phyloP scores from a whole-genome alignment of 2,329 filamentous ascomycete species.

The Arthrobotrys entomopaga region DNA sequence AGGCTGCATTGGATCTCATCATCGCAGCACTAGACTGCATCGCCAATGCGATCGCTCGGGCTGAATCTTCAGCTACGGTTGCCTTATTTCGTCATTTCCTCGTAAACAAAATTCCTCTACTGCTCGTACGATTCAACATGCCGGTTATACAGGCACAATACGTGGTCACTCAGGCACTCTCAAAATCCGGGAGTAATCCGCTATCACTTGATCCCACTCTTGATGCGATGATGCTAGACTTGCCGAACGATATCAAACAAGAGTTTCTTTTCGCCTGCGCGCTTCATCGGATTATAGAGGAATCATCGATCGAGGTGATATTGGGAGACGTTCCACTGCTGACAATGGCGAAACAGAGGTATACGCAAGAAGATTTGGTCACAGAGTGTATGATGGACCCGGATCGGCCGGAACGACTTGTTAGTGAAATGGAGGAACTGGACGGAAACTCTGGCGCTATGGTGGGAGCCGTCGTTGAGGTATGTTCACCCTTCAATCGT shows the following conservation, averaged over 20 bases:
- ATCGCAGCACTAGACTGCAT: slow-evolving; percentile 89
- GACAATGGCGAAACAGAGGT: slow-evolving; percentile 76
- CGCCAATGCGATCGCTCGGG: slow-evolving; percentile 83
- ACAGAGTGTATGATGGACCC: slow-evolving; percentile 80
- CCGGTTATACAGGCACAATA: slow-evolving; percentile 71
- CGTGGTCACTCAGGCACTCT: slow-evolving; percentile 74
- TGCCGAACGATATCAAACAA: slow-evolving; percentile 75
- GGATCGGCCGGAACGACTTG: slow-evolving; percentile 77
- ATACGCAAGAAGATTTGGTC: slow-evolving; percentile 80
- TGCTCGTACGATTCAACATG: slow-evolving; percentile 71
- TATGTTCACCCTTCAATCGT: slow-evolving; percentile 4
- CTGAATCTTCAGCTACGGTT: slow-evolving; percentile 70
- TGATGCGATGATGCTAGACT: slow-evolving; percentile 59
- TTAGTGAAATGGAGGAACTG: slow-evolving; percentile 73
- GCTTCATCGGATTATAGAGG: slow-evolving; percentile 83
- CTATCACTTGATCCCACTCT: slow-evolving; percentile 73
- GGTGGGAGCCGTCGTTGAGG: slow-evolving; percentile 57
- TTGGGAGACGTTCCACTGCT: slow-evolving; percentile 86
- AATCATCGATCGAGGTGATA: slow-evolving; percentile 79
- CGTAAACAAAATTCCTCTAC: slow-evolving; percentile 75
- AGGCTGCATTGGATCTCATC: slow-evolving; percentile 82
- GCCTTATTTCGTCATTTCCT: slow-evolving; percentile 86
- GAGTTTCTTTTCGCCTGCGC: slow-evolving; percentile 92
- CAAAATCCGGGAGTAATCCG: slow-evolving; percentile 69
- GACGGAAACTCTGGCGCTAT: slow-evolving; percentile 70